Evolutionary conservation across 1,284 basidiomycete genomes (phyloP).

Genomic region (Caloboletus firmus): DNA sequence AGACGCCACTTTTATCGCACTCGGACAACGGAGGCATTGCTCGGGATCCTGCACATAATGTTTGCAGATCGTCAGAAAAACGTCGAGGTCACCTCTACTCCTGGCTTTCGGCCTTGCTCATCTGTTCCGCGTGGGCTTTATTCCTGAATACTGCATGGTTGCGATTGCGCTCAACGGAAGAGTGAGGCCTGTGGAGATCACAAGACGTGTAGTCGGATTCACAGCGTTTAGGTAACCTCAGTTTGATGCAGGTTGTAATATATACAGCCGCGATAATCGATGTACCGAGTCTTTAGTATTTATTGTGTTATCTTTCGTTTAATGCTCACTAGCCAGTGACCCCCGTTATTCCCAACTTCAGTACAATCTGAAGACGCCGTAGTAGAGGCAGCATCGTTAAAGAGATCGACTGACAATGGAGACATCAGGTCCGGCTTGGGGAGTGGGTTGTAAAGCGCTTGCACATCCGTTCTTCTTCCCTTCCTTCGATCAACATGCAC

Average conservation of each 20-base stretch:
- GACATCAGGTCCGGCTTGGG: conserved; percentile 15
- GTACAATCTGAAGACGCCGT: conserved; percentile 35
- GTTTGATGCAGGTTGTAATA: not conserved
- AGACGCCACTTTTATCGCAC: conserved; percentile 12
- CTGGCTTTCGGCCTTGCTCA: conserved; percentile 43
- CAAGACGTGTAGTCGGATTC: not conserved
- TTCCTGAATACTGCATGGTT: conserved; percentile 65
- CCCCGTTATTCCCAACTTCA: conserved; percentile 33
- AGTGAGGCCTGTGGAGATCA: conserved; percentile 26
- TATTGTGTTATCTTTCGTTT: conserved; percentile 18
- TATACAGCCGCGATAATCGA: not conserved
- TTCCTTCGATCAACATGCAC: conserved; percentile 13
- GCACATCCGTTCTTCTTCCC: conserved; percentile 9
- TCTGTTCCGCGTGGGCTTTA: conserved; percentile 62
- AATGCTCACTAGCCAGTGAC: conserved; percentile 36
- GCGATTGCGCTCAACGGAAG: conserved; percentile 48
- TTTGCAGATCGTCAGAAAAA: conserved; percentile 40
- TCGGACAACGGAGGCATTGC: not conserved
- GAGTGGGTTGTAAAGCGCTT: conserved; percentile 4
- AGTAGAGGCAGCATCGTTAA: conserved; percentile 30
- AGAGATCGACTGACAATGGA: conserved; percentile 26
- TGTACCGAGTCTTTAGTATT: not conserved
- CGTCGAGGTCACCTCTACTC: conserved; percentile 54
- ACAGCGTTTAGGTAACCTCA: not conserved
- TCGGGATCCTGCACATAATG: conserved; percentile 15